Evolutionary conservation across 148 eudicot species (phyloP).

Genomic region (Diospyros lotus): DNA sequence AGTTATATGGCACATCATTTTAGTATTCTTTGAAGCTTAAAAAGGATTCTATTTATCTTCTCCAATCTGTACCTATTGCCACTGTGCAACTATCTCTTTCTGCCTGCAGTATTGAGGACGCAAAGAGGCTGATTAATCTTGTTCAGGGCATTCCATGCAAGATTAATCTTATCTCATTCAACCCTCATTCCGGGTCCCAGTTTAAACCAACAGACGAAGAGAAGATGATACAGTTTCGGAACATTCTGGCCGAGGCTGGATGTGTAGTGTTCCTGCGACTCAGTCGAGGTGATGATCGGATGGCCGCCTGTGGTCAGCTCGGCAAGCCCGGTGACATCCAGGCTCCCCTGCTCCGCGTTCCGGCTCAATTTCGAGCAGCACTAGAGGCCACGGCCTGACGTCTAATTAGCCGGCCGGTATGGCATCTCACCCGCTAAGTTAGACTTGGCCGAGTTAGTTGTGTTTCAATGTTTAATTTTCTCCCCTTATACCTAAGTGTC

Average conservation of each 20-base stretch:
- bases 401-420: not conserved
- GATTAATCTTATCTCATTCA: slow-evolving; percentile 90
- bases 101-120: slow-evolving; percentile 79
- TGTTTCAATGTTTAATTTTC: too few relatives aligned
- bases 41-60: not conserved
- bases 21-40: not conserved
- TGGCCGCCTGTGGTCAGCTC: slow-evolving; percentile 99
- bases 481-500: too few relatives aligned
- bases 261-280: slow-evolving; percentile 60
- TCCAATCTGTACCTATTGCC: not conserved
- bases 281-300: slow-evolving; percentile 95
- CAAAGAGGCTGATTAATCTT: slow-evolving; percentile 72
- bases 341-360: slow-evolving; percentile 78
- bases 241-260: slow-evolving; percentile 69
- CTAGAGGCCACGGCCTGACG: slow-evolving; percentile 29
- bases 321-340: slow-evolving; percentile 74
- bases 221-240: slow-evolving; percentile 83
- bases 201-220: slow-evolving; percentile 72
- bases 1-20: not conserved
- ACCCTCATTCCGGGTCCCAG: slow-evolving; percentile 77
- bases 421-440: not conserved
- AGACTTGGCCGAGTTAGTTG: too few relatives aligned
- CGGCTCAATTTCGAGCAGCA: slow-evolving; percentile 44
- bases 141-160: slow-evolving; percentile 96
- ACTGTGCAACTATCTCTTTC: not conserved